Percentiles rank a stretch among this genome's conserved stretches.
Evolutionary conservation across 306 rosid species (phyloP).

Genomic region (Dryas drummondii): DNA sequence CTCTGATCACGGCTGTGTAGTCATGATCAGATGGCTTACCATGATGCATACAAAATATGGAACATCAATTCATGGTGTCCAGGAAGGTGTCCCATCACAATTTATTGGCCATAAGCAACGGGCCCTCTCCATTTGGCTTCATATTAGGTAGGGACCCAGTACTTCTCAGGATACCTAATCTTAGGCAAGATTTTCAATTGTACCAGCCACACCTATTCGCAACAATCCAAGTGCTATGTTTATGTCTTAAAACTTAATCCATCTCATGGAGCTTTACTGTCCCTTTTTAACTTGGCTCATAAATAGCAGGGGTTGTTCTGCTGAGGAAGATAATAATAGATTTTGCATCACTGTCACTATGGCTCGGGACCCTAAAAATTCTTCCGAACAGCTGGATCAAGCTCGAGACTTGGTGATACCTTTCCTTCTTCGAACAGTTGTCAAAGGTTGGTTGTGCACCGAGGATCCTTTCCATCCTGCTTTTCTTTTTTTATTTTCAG

Average conservation of each 20-base stretch:
- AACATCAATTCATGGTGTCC: not conserved
- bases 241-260: constrained; percentile 3
- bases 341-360: constrained; percentile 59
- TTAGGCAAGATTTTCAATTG: not conserved
- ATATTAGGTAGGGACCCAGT: not conserved
- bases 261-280: constrained; percentile 28
- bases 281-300: constrained; percentile 37
- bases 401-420: constrained; percentile 65
- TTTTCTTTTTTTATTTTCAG: not conserved
- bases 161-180: not conserved
- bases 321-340: constrained; percentile 30
- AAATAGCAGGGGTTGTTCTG: constrained; percentile 60
- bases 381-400: constrained; percentile 45
- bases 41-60: not conserved
- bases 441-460: constrained; percentile 59
- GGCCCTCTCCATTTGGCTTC: not conserved
- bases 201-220: not conserved
- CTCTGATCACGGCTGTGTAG: not conserved
- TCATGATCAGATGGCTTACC: not conserved
- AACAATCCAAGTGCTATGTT: not conserved
- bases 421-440: constrained; percentile 55
- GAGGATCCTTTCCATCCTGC: not conserved
- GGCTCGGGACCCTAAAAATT: constrained; percentile 43
- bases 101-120: not conserved
- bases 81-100: not conserved